These are phyloP conservation scores for Cucurbita argyrosperma DNA, from an alignment of 306 rosid species.

Conservation along the genomic window DNA sequence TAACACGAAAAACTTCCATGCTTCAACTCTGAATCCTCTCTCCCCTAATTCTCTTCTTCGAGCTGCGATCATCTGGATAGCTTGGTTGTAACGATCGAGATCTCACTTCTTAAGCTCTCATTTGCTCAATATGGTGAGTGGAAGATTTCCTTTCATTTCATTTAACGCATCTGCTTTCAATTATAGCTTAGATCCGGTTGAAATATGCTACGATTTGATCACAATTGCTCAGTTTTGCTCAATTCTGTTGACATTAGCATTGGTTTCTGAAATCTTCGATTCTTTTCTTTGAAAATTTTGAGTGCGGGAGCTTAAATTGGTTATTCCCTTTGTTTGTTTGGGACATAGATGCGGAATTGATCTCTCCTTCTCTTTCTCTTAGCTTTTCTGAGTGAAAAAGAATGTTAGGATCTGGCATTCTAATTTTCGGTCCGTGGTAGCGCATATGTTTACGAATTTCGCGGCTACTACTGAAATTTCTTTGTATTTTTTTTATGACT, in stretches of 20 bases:
- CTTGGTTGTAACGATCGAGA: constrained; percentile 18
- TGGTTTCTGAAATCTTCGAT: background rate
- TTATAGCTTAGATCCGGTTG: constrained; percentile 50
- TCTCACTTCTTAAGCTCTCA: constrained; percentile 23
- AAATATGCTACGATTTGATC: constrained; percentile 27
- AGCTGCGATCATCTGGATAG: constrained; percentile 30
- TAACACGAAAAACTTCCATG: constrained; percentile 6
- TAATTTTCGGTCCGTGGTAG: background rate
- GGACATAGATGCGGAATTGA: background rate
- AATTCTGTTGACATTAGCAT: background rate
- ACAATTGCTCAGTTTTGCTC: constrained; percentile 7
- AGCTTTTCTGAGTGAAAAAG: background rate
- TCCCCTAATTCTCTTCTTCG: background rate
- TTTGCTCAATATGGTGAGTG: constrained; percentile 63
- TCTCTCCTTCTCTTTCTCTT: background rate
- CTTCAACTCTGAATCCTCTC: constrained; percentile 3
- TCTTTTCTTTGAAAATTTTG: background rate
- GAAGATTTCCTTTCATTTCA: constrained; percentile 13
- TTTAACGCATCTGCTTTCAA: constrained; percentile 10
- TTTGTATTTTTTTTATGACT: background rate
- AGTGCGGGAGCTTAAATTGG: constrained; percentile 9
- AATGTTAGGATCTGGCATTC: background rate
- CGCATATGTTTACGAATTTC: background rate
- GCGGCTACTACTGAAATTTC: background rate
- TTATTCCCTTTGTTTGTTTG: background rate